Evolutionary conservation across 2,329 filamentous ascomycete species (phyloP), one percentile per base, ranked within the genome.

Genomic region (Colletotrichum tanaceti): DNA sequence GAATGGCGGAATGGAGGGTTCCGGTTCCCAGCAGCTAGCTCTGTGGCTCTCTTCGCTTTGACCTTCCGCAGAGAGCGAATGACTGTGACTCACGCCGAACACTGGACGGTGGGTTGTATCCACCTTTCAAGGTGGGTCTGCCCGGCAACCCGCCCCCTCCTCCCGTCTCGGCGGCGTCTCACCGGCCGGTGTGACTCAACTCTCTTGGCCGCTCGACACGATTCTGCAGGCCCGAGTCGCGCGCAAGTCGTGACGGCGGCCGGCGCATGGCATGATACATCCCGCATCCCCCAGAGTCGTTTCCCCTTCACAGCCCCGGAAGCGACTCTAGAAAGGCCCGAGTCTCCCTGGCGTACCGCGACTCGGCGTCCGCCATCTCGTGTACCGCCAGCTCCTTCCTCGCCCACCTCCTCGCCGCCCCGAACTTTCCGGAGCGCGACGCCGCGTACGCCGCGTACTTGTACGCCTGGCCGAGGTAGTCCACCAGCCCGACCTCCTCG

Each of bases 391-490:
- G 47, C 53, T 74, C 74, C 59, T 69, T 72, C 20, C 46, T 49
- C n/a, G 72, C 70, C 74, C 73, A 76, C 24, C 52, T 53, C 58
- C 58, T 71, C 28, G 75, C 75, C 47, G 41, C 57, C 9, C 65
- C 32, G 13, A 52, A 28, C 22, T 73, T 46, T 0, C 72, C 72
- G 6, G 35, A n/a, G 20, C 63, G 65, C 52, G 71, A 64, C 41
- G 69, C 67, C 32, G 75, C 72, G 11, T 73, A 66, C 16, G 71
- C 72, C 10, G 71, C 73, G 41, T 76, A 63, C 22, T 71, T 71
- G 57, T 73, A 74, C 2, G 71, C 73, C 43, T 71, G 72, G 10
- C 64, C 70, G 16, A 73, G 59, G 58, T 76, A 76, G 61, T 76
- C 75, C 13, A 49, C 70, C 52, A 76, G 57, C 2, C 71, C 72